Conservation (phyloP, 2,329 filamentous ascomycete species). For the Aspergillus terreus region DNA sequence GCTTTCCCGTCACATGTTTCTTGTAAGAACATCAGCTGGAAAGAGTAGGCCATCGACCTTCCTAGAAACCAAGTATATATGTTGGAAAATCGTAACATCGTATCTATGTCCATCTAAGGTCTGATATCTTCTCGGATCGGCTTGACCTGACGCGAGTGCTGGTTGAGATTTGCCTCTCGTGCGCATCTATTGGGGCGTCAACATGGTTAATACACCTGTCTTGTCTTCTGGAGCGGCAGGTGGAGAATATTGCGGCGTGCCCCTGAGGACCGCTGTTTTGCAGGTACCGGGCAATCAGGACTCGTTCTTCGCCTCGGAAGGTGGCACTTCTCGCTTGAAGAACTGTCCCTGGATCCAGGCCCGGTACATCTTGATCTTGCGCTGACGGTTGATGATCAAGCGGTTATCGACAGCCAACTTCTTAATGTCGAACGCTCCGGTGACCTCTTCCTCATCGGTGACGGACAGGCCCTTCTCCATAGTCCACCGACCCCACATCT, state of each 20-base stretch:
- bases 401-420: constrained; percentile 82
- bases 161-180: too few species aligned
- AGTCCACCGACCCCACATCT: constrained; percentile 67
- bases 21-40: too few species aligned
- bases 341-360: constrained; percentile 64
- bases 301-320: constrained; percentile 11
- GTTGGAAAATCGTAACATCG: constrained; percentile 3
- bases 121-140: not conserved
- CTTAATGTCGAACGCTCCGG: constrained; percentile 62
- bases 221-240: too few species aligned
- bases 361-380: constrained; percentile 94
- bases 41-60: too few species aligned
- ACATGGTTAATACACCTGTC: too few species aligned
- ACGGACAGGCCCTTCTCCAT: constrained; percentile 29
- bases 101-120: not conserved
- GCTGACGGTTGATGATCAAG: constrained; percentile 85
- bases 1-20: too few species aligned
- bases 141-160: not conserved
- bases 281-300: constrained; percentile 2
- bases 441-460: constrained; percentile 7
- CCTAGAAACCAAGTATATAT: too few species aligned
- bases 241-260: too few species aligned
- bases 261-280: too few species aligned
- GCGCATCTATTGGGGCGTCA: too few species aligned
- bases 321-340: constrained; percentile 26